phyloP scores from a whole-genome alignment of 495 filamentous ascomycete species.

The Neurospora sp. region DNA sequence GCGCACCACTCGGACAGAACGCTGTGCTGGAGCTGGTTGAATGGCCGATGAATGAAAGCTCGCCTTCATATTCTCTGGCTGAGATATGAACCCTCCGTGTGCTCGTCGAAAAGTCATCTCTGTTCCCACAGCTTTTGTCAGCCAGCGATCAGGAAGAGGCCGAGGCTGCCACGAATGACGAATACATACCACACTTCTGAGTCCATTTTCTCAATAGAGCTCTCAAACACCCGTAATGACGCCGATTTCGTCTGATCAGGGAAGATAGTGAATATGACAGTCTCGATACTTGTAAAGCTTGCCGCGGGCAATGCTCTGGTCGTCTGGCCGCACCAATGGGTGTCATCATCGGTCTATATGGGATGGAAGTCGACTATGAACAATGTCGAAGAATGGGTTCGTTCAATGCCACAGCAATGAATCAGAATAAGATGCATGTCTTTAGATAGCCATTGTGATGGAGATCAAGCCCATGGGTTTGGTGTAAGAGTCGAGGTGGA shows the following conservation, averaged over 20 bases:
- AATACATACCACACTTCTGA: neutral
- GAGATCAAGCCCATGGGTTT: neutral
- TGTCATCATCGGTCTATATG: neutral
- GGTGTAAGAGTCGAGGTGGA: neutral
- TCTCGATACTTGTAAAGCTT: neutral
- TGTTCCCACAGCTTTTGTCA: neutral
- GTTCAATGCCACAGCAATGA: neutral
- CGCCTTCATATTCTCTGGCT: neutral
- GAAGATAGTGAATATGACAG: neutral
- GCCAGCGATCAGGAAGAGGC: neutral
- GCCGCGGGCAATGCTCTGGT: neutral
- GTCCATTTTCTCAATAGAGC: neutral
- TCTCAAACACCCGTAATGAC: neutral
- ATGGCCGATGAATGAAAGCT: neutral
- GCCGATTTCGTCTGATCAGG: too few species aligned
- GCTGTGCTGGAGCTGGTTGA: neutral
- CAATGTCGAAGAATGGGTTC: neutral
- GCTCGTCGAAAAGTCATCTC: neutral
- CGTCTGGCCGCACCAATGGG: neutral
- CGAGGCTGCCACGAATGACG: neutral
- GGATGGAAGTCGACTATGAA: neutral
- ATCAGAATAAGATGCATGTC: neutral
- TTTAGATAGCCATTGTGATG: neutral
- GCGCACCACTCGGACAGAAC: neutral
- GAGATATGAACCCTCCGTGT: neutral